Base-by-base conservation (phyloP, 768 basidiomycete genomes). In the Lentinula aciculospora region DNA sequence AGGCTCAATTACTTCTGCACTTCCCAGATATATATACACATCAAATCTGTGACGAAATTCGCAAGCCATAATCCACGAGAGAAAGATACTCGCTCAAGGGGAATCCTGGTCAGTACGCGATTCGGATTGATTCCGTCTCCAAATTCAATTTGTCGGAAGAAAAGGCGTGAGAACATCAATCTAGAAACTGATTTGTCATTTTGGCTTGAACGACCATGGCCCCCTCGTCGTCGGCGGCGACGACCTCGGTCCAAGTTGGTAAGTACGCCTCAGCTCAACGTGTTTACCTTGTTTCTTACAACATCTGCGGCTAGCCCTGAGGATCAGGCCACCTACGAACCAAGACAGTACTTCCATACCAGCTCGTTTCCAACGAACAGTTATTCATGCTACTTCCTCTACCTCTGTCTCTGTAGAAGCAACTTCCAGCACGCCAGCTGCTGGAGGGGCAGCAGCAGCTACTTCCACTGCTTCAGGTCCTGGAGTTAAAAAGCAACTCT, bases 161-260 rank as follows among this genome's bases (percentile, higher is more conserved):
- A 9, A 44, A 44, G 37, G 21, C 21, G 42, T 44, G 42, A 23
- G 42, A 44, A 44, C 8, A 44, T 44, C 42, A 23, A 17, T 4
- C 23, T 44, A 21, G 21, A 44, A 50, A n/a, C 19, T 50, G 49
- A 50, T 50, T 50, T 50, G 49, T 50, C 49, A 50, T 34, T 50
- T 50, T 31, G 49, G 49, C 49, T 29, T 50, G 49, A 50, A 50
- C 49, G 32, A 48, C 59, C 53, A 53, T 48, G 59, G 54, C 54
- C 70, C 87, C 88, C 65, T 74, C 80, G 76, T 80, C 84, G 79
- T 80, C 81, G 77, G 77, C 86, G 71, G 71, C 85, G 78, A 81
- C 88, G 75, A 94, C 92, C 64, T 92, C 92, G 63, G 92, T 94
- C 55, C 91, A 94, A 94, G 92, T 94, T 73, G 92, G 92, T 88